These are phyloP conservation scores for Penicillium sp. DNA, from an alignment of 2,329 filamentous ascomycete genomes.

Conservation along the genomic window DNA sequence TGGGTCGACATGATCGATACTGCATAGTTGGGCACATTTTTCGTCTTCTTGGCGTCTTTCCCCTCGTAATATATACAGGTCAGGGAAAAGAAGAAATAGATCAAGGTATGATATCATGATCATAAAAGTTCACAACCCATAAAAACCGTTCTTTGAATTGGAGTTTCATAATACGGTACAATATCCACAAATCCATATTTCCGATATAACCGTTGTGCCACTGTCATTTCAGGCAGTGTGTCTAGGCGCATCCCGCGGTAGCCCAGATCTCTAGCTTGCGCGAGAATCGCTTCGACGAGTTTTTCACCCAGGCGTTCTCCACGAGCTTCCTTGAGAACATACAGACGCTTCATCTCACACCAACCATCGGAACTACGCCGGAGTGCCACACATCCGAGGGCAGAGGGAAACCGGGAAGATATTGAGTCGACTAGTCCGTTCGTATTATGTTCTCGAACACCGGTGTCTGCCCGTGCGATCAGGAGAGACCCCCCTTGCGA, in stretches of 20 bases:
- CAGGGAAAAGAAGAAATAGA: not conserved
- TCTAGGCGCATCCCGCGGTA: slow-evolving; percentile 58
- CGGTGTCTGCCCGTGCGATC: slow-evolving; percentile 40
- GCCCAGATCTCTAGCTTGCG: slow-evolving; percentile 47
- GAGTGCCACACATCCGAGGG: slow-evolving; percentile 54
- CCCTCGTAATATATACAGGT: too few relatives aligned
- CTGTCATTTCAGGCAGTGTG: slow-evolving; percentile 55
- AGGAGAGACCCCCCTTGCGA: slow-evolving; percentile 50
- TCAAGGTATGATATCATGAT: not conserved
- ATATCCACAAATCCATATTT: slow-evolving; percentile 54
- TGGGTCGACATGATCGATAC: not conserved
- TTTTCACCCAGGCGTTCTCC: slow-evolving; percentile 52
- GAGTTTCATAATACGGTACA: slow-evolving; percentile 57
- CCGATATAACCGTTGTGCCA: slow-evolving; percentile 53
- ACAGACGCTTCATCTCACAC: slow-evolving; percentile 62
- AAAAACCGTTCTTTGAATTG: slow-evolving; percentile 55
- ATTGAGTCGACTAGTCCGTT: not conserved
- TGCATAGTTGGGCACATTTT: not conserved
- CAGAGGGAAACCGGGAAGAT: not conserved
- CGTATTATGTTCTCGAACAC: not conserved
- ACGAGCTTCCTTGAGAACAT: slow-evolving; percentile 50
- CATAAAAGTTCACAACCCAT: slow-evolving; percentile 36
- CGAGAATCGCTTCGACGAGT: slow-evolving; percentile 49
- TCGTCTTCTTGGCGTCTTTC: not conserved
- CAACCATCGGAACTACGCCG: slow-evolving; percentile 34